A percentile compares a stretch with the other conserved stretches of the same genome.
Conservation (phyloP, 768 basidiomycete genomes). For the Podaxis sp. region DNA sequence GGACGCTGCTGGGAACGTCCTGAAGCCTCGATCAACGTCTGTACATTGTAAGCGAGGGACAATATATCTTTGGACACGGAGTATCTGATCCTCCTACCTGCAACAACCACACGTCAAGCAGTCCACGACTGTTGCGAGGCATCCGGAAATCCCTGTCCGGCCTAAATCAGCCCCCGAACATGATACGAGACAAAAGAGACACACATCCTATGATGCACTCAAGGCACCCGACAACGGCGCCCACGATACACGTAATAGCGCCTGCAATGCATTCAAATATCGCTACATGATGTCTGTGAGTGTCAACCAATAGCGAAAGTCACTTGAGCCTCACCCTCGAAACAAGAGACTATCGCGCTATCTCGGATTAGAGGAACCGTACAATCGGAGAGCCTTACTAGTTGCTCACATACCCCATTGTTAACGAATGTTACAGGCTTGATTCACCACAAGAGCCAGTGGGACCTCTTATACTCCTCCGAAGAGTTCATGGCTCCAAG, state of each 20-base stretch:
- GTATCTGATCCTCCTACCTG: slow-evolving; percentile 21
- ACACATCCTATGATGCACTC: slow-evolving; percentile 44
- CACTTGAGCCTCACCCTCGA: slow-evolving; percentile 20
- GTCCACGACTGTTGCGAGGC: slow-evolving; percentile 33
- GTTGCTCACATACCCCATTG: slow-evolving; percentile 1
- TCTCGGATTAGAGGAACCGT: neutral
- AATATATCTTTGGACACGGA: slow-evolving; percentile 6
- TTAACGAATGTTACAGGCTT: neutral
- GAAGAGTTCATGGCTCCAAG: no score
- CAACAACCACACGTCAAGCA: slow-evolving; percentile 45
- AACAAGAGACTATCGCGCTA: slow-evolving; percentile 25
- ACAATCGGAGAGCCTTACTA: neutral
- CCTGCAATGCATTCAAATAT: slow-evolving; percentile 42
- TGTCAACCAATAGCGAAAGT: neutral
- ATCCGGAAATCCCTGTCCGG: slow-evolving; percentile 30
- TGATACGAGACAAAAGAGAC: slow-evolving; percentile 10
- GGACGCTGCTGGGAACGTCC: no score
- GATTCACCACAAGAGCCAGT: no score
- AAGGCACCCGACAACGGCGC: slow-evolving; percentile 35
- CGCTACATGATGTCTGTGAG: slow-evolving; percentile 16
- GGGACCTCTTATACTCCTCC: no score
- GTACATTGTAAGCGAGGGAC: neutral
- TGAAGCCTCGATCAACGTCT: neutral
- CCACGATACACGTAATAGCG: slow-evolving; percentile 33
- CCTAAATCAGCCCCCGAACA: slow-evolving; percentile 18